phyloP scores from a whole-genome alignment of 345 rosid genomes.

The Arabis alpina region DNA sequence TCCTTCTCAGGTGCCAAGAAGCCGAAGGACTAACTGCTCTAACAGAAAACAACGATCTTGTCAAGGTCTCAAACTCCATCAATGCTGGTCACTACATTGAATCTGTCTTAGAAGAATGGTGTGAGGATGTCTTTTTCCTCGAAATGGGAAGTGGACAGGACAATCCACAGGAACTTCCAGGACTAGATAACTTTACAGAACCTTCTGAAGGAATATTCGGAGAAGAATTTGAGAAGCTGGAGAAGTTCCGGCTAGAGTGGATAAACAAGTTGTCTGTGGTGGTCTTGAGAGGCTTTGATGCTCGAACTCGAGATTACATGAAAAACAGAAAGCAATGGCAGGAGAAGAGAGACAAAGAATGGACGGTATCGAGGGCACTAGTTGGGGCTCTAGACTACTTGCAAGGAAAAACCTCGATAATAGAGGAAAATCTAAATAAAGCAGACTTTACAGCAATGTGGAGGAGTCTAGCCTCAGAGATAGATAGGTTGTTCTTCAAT shows the following conservation, averaged over 20 bases:
- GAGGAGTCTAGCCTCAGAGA: constrained; percentile 78
- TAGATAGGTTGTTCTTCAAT: constrained; percentile 62
- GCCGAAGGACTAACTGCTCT: constrained; percentile 95
- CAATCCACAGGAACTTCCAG: constrained; percentile 46
- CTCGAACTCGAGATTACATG: constrained; percentile 68
- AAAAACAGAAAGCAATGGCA: constrained; percentile 89
- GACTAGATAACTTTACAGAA: constrained; percentile 32
- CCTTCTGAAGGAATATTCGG: constrained; percentile 58
- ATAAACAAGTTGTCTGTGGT: constrained; percentile 76
- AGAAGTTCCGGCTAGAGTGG: constrained; percentile 76
- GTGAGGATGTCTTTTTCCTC: constrained; percentile 83
- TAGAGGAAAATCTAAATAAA: constrained; percentile 63
- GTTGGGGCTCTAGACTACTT: constrained; percentile 77
- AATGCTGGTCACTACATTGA: constrained; percentile 74
- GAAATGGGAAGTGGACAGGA: constrained; percentile 62
- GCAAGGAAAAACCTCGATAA: constrained; percentile 68
- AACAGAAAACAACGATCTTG: constrained; percentile 75
- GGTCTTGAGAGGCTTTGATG: constrained; percentile 83
- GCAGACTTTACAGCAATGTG: constrained; percentile 69
- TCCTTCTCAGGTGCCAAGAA: constrained; percentile 82
- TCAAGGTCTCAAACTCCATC: constrained; percentile 72
- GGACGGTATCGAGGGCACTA: constrained; percentile 63
- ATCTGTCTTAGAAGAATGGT: constrained; percentile 77
- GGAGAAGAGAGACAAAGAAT: constrained; percentile 72
- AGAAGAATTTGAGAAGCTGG: constrained; percentile 60